Conservation (phyloP, 1,284 basidiomycete species). For the Boletellus deceptivus region DNA sequence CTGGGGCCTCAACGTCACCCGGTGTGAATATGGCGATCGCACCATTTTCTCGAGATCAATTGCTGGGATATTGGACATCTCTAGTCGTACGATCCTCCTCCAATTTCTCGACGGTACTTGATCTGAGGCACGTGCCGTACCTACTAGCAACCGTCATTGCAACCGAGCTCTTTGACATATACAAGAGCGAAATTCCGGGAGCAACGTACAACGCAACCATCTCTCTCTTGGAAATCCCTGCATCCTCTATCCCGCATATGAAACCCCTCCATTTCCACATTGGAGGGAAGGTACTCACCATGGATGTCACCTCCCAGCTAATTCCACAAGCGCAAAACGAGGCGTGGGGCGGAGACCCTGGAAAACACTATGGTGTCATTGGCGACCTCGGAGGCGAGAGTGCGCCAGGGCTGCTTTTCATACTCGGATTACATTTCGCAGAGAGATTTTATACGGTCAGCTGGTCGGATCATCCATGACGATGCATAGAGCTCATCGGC, state of each 20-base stretch:
- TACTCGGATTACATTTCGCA: slow-evolving; percentile 10
- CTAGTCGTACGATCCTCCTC: slow-evolving; percentile 15
- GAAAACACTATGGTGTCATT: slow-evolving; percentile 19
- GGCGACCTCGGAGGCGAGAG: slow-evolving; percentile 5
- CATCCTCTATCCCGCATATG: slow-evolving; percentile 17
- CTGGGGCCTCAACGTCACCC: slow-evolving; percentile 29
- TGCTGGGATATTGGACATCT: slow-evolving; percentile 12
- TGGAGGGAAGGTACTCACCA: slow-evolving; percentile 5
- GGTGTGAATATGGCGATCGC: slow-evolving; percentile 12
- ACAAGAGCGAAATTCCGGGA: slow-evolving; percentile 21
- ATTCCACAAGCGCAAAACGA: slow-evolving; percentile 20
- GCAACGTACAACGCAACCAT: slow-evolving; percentile 9
- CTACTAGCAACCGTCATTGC: slow-evolving; percentile 21
- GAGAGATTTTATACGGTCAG: neutral
- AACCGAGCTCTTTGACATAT: slow-evolving; percentile 18
- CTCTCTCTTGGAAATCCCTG: slow-evolving; percentile 22
- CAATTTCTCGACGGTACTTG: too few relatives aligned
- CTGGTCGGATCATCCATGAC: neutral
- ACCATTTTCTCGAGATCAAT: slow-evolving; percentile 16
- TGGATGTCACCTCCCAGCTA: slow-evolving; percentile 24
- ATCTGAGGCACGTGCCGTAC: neutral
- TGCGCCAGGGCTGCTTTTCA: slow-evolving; percentile 20
- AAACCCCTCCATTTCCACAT: slow-evolving; percentile 21
- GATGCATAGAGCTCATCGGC: neutral
- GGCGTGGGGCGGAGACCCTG: slow-evolving; percentile 12